Conservation (phyloP, 176 grass and related monocot species). For the Melocanna baccifera region DNA sequence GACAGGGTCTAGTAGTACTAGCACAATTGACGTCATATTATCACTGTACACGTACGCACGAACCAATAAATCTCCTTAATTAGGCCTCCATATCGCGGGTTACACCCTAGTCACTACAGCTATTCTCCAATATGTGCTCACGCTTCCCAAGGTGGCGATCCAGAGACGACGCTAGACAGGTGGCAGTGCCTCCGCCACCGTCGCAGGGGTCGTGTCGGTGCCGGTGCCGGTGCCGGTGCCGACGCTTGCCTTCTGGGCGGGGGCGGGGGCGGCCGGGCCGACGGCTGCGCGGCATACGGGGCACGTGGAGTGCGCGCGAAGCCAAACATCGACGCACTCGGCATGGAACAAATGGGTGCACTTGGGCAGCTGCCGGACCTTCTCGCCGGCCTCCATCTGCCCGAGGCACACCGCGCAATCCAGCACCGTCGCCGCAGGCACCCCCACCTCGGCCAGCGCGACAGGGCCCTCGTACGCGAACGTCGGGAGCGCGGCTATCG, state of each 20-base stretch:
- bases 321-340: slow-evolving; percentile 72
- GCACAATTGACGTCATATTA: neutral
- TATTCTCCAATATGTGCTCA: slow-evolving; percentile 3
- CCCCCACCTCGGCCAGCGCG: neutral
- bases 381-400: slow-evolving; percentile 50
- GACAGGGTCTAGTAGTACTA: neutral
- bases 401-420: slow-evolving; percentile 68
- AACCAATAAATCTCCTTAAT: slow-evolving; percentile 26
- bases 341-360: slow-evolving; percentile 72
- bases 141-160: neutral
- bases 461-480: neutral
- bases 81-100: slow-evolving; percentile 26
- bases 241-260: slow-evolving; percentile 5
- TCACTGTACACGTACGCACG: neutral
- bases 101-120: slow-evolving; percentile 2
- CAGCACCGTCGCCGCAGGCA: neutral
- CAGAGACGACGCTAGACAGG: slow-evolving; percentile 17
- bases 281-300: slow-evolving; percentile 66
- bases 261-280: neutral
- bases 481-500: slow-evolving; percentile 48
- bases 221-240: neutral
- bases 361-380: slow-evolving; percentile 49
- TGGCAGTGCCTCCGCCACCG: neutral
- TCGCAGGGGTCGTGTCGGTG: neutral
- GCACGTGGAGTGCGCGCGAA: slow-evolving; percentile 50